A percentile compares a stretch with the other conserved stretches of the same genome.
Conservation (phyloP, 805 yeast species). For the Kregervanrija pseudodelftensis region DNA sequence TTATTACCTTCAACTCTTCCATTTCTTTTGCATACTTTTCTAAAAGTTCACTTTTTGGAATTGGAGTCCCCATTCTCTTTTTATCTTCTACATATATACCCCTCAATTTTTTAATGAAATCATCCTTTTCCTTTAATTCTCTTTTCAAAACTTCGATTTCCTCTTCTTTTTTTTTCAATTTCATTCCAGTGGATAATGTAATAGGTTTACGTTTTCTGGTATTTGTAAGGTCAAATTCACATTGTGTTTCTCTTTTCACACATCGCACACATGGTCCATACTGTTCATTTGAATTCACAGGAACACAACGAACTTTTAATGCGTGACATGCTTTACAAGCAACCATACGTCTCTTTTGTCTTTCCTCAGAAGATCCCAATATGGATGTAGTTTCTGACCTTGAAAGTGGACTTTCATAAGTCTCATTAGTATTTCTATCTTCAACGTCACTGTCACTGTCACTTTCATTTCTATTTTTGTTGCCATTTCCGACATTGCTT, state of each 20-base stretch:
- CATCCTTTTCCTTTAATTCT: conserved; percentile 6
- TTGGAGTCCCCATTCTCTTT: conserved; percentile 21
- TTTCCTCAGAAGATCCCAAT: neutral
- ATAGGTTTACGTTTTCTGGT: conserved; percentile 37
- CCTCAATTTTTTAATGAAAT: conserved; percentile 5
- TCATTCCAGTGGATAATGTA: conserved; percentile 6
- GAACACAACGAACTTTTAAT: conserved; percentile 78
- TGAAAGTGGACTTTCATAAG: neutral
- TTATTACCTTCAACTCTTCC: conserved; percentile 29
- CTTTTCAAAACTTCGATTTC: conserved; percentile 17
- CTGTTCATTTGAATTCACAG: conserved; percentile 52
- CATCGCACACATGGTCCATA: conserved; percentile 71
- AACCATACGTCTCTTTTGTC: conserved; percentile 35
- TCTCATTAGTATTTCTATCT: neutral
- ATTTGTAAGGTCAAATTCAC: conserved; percentile 62
- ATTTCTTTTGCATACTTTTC: conserved; percentile 36
- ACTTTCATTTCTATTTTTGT: neutral
- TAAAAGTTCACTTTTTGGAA: conserved; percentile 5
- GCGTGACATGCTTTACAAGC: conserved; percentile 76
- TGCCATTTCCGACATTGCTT: neutral
- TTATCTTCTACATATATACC: conserved; percentile 15
- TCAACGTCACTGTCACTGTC: neutral
- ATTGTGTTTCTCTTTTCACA: conserved; percentile 48
- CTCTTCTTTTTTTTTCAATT: conserved; percentile 22
- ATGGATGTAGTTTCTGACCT: too few species aligned